phyloP scores from a whole-genome alignment of 139 green algal species.

The Zygnema cylindricum region DNA sequence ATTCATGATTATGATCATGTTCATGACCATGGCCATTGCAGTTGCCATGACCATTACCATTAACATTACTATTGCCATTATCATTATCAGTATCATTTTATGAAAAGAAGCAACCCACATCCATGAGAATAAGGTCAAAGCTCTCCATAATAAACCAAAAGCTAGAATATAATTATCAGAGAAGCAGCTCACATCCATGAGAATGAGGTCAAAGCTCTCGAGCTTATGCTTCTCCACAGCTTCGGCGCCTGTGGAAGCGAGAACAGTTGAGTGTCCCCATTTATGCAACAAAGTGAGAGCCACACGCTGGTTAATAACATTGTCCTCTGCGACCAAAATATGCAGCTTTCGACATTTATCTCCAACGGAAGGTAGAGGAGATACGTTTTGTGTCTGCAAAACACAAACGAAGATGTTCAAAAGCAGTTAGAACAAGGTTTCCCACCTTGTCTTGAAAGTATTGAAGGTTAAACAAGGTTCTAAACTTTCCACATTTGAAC shows the following conservation, averaged over 20 bases:
- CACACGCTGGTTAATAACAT: slow-evolving; percentile 51
- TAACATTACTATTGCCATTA: too few relatives aligned
- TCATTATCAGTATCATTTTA: too few relatives aligned
- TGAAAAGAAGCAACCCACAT: too few relatives aligned
- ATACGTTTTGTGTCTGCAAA: not conserved
- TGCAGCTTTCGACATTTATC: slow-evolving; percentile 9
- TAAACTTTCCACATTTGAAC: too few relatives aligned
- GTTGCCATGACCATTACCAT: too few relatives aligned
- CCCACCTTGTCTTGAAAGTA: too few relatives aligned
- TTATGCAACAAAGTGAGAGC: slow-evolving; percentile 35
- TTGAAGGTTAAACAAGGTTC: too few relatives aligned
- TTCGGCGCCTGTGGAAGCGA: slow-evolving; percentile 31
- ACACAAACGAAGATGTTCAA: too few relatives aligned
- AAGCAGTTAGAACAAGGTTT: too few relatives aligned
- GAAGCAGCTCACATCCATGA: slow-evolving; percentile 49
- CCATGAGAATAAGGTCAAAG: too few relatives aligned
- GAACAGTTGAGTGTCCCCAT: slow-evolving; percentile 35
- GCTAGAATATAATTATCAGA: not conserved
- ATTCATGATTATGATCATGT: too few relatives aligned
- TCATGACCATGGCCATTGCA: too few relatives aligned
- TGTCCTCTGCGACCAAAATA: slow-evolving; percentile 48
- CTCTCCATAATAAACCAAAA: not conserved
- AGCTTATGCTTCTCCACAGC: slow-evolving; percentile 35
- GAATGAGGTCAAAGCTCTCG: slow-evolving; percentile 45
- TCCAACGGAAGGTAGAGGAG: not conserved